Evolutionary conservation across 1,284 basidiomycete species (phyloP).

Genomic region (Fomitopsis pinicola): DNA sequence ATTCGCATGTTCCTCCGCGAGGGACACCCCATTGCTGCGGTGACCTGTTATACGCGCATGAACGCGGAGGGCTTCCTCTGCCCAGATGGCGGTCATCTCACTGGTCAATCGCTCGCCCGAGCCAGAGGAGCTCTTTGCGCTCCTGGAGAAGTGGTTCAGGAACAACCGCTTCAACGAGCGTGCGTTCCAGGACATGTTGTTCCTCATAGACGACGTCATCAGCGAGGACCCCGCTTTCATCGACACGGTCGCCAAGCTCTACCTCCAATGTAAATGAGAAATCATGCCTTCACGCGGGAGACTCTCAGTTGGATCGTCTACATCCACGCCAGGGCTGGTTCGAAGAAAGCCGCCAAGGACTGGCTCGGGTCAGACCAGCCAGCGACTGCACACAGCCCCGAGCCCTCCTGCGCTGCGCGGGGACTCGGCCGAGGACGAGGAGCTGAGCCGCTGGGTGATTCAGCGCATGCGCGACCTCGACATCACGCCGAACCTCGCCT

Average conservation of each 20-base stretch:
- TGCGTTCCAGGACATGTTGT: slow-evolving; percentile 36
- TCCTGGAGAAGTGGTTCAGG: slow-evolving; percentile 25
- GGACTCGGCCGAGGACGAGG: slow-evolving; percentile 24
- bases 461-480: slow-evolving; percentile 34
- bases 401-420: slow-evolving; percentile 33
- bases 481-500: slow-evolving; percentile 31
- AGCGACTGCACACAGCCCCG: slow-evolving; percentile 6
- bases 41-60: slow-evolving; percentile 39
- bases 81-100: slow-evolving; percentile 36
- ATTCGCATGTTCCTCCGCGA: slow-evolving; percentile 34
- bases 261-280: slow-evolving; percentile 26
- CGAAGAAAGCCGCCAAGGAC: slow-evolving; percentile 28
- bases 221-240: slow-evolving; percentile 26
- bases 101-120: slow-evolving; percentile 10
- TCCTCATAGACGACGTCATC: slow-evolving; percentile 32
- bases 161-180: slow-evolving; percentile 33
- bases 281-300: slow-evolving; percentile 27
- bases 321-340: slow-evolving; percentile 30
- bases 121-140: slow-evolving; percentile 19
- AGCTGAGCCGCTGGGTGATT: slow-evolving; percentile 33
- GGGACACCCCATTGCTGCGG: slow-evolving; percentile 32
- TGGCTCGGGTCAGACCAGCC: slow-evolving; percentile 28
- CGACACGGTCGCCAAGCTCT: slow-evolving; percentile 32
- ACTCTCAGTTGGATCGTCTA: slow-evolving; percentile 35
- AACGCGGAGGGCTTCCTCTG: slow-evolving; percentile 32